Percentiles rank a stretch among this genome's conserved stretches.
These are phyloP conservation scores for Fusarium nygamai DNA, from an alignment of 2,329 filamentous ascomycete genomes.

Conservation along the genomic window DNA sequence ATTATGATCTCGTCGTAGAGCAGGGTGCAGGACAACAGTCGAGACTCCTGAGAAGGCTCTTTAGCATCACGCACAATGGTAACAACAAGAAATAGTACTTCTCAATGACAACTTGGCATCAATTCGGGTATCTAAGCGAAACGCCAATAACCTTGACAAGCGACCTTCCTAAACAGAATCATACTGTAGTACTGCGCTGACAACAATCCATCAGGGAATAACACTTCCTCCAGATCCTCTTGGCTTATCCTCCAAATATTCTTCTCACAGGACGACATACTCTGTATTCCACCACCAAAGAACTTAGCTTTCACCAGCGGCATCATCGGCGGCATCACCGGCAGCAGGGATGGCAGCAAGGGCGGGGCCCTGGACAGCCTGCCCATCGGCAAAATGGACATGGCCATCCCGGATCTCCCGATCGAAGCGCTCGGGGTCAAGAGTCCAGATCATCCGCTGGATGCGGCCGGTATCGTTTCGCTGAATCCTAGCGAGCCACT, in stretches of 20 bases:
- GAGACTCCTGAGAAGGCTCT: rapidly evolving
- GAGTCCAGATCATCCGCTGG: neutral
- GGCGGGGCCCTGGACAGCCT: rapidly evolving
- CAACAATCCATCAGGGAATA: no score
- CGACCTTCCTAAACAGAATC: neutral
- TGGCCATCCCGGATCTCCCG: neutral
- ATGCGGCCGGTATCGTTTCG: neutral
- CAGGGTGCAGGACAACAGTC: neutral
- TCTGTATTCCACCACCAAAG: no score
- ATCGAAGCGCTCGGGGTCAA: neutral
- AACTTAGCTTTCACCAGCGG: no score
- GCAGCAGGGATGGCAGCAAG: no score
- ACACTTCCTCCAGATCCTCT: no score
- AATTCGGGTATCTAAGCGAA: neutral
- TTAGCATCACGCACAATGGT: neutral
- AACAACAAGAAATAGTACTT: neutral
- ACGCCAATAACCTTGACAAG: neutral
- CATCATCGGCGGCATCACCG: no score
- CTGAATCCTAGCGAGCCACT: neutral
- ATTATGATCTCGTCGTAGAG: neutral
- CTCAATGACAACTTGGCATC: neutral
- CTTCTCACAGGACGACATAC: no score
- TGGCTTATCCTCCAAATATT: no score
- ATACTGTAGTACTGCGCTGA: neutral
- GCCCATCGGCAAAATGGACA: neutral